Percentiles rank a stretch among this genome's conserved stretches.
These are phyloP conservation scores for Aspergillus flavus DNA, from an alignment of 2,329 filamentous ascomycete species.

Conservation along the genomic window DNA sequence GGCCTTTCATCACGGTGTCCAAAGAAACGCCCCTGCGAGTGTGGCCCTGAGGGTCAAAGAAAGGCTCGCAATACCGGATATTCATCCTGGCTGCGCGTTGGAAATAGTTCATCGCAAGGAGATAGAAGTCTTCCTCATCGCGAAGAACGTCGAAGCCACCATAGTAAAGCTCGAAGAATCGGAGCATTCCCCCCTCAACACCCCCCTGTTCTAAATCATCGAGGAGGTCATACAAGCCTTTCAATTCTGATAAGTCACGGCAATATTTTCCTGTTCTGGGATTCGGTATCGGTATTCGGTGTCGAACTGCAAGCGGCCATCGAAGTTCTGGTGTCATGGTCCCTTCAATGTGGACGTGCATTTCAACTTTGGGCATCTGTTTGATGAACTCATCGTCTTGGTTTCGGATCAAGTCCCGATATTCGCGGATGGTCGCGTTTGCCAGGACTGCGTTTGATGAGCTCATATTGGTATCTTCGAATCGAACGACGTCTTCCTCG, in stretches of 20 bases:
- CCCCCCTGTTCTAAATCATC: not conserved
- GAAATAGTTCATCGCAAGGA: not conserved
- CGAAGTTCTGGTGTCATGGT: not conserved
- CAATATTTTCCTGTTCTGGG: not conserved
- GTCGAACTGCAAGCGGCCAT: not conserved
- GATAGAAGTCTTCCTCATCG: not conserved
- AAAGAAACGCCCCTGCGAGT: too few species aligned
- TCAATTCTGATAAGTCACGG: not conserved
- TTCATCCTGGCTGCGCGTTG: not conserved
- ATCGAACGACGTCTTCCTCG: too few species aligned
- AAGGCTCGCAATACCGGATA: not conserved
- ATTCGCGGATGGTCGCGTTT: not conserved
- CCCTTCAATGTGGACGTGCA: not conserved
- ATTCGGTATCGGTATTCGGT: not conserved
- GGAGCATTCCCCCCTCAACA: not conserved
- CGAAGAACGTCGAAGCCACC: not conserved
- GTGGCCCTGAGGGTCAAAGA: not conserved
- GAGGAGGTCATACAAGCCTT: not conserved
- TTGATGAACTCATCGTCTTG: not conserved
- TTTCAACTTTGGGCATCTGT: not conserved
- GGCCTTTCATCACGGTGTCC: not conserved
- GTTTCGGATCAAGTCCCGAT: not conserved
- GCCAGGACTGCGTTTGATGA: not conserved
- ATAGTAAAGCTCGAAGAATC: not conserved
- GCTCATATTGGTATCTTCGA: not conserved